Evolutionary conservation across 192 early-diverging fungal species (phyloP).

Genomic region (Lunasporangiospora selenospora): DNA sequence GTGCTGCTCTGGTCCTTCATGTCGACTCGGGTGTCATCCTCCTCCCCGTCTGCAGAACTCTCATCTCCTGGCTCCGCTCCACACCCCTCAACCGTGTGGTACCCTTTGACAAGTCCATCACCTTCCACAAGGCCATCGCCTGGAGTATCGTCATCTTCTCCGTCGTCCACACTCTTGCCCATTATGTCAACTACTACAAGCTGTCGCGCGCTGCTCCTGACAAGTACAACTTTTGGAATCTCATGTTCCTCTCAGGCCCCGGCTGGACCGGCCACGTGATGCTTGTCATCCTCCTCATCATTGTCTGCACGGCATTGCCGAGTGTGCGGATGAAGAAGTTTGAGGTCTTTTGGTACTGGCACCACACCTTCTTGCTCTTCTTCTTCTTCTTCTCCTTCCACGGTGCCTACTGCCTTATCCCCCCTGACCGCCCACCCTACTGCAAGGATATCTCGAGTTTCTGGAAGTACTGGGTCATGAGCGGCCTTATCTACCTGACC

Average conservation of each 20-base stretch:
- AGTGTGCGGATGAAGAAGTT: slow-evolving; percentile 65
- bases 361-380: slow-evolving; percentile 77
- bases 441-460: slow-evolving; percentile 56
- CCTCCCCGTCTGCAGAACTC: slow-evolving; percentile 84
- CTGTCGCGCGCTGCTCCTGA: slow-evolving; percentile 15
- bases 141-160: slow-evolving; percentile 72
- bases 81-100: slow-evolving; percentile 67
- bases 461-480: slow-evolving; percentile 67
- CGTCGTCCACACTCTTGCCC: slow-evolving; percentile 64
- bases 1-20: slow-evolving; percentile 74
- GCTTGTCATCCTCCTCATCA: slow-evolving; percentile 63
- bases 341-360: slow-evolving; percentile 82
- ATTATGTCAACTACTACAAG: slow-evolving; percentile 64
- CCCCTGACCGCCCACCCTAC: slow-evolving; percentile 46
- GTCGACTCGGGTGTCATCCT: slow-evolving; percentile 75
- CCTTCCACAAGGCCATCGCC: slow-evolving; percentile 76
- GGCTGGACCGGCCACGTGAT: slow-evolving; percentile 78
- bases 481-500: slow-evolving; percentile 60
- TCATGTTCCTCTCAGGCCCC: slow-evolving; percentile 51
- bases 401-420: slow-evolving; percentile 60
- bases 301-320: slow-evolving; percentile 61
- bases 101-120: slow-evolving; percentile 75
- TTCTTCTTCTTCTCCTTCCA: slow-evolving; percentile 76
- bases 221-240: slow-evolving; percentile 39
- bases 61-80: slow-evolving; percentile 59